These are phyloP conservation scores for Penicillium italicum DNA, from an alignment of 2,329 filamentous ascomycete species.

Conservation along the genomic window DNA sequence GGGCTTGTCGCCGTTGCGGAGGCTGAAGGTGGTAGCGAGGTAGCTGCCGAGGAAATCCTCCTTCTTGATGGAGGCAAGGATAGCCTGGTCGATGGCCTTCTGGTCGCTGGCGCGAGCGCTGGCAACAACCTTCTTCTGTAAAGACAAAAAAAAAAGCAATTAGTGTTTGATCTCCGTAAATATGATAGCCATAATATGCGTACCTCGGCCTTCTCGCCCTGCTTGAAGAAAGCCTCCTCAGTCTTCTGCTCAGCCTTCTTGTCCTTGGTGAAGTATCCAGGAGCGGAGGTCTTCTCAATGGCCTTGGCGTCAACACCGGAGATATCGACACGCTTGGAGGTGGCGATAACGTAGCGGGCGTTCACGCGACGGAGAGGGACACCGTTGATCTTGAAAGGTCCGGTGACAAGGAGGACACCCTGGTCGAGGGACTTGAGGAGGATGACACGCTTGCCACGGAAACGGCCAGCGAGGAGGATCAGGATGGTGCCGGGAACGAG, in stretches of 20 bases:
- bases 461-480: slow-evolving; percentile 98
- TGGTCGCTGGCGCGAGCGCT: slow-evolving; percentile 93
- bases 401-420: slow-evolving; percentile 97
- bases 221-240: slow-evolving; percentile 99
- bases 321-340: slow-evolving; percentile 55
- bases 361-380: slow-evolving; percentile 81
- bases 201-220: slow-evolving; percentile 97
- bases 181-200: slow-evolving; percentile 32
- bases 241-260: slow-evolving; percentile 89
- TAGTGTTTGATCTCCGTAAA: slow-evolving; percentile 8
- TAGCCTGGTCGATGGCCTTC: slow-evolving; percentile 96
- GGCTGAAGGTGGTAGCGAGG: slow-evolving; percentile 93
- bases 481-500: slow-evolving; percentile 94
- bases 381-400: slow-evolving; percentile 99
- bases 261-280: slow-evolving; percentile 95
- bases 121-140: slow-evolving; percentile 93
- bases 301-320: slow-evolving; percentile 69
- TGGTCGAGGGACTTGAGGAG: slow-evolving; percentile 97
- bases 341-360: slow-evolving; percentile 50
- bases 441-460: slow-evolving; percentile 99
- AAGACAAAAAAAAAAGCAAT: slow-evolving; percentile 14
- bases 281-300: slow-evolving; percentile 78
- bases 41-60: slow-evolving; percentile 90
- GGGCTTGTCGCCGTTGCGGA: slow-evolving; percentile 98
- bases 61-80: slow-evolving; percentile 97